Base-by-base conservation (phyloP, 2,329 filamentous ascomycete genomes). In the Paracamarosporium sp. region DNA sequence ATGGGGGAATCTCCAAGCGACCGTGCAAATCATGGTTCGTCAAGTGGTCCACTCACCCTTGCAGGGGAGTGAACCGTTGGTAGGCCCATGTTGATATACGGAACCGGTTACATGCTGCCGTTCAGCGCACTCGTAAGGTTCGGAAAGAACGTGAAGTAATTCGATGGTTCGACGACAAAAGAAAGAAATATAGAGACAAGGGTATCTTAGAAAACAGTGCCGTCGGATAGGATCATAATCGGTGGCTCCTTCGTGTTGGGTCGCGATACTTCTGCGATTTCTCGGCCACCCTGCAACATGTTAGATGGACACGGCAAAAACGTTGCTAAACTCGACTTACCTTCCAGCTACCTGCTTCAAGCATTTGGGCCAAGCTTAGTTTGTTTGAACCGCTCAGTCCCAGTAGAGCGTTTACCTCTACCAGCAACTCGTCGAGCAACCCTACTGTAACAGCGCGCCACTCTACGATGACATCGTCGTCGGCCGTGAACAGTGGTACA, bases 341-440 rank as follows among this genome's bases (percentile, higher is more conserved):
- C 90, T 98, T 98, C 94, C 95, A 99, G 73, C 92, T 96, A 50
- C 95, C 95, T 13, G 94, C 95, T 78, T 98, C 95, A 17, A 99
- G 83, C 81, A 99, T 87, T 76, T 99, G 95, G 5, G 93, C 88
- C 65, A 98, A 78, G 38, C 82, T 91, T 74, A 99, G 79, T 66
- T 83, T 83, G 64, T 94, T 87, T 35, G 86, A 81, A 3, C 90
- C 92, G 7, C 82, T 83, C 38, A 97, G 78, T 55, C 86, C 87
- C 46, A 97, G 77, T 46, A 85, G 79, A 38, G 81, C 77, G 74
- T 91, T 92, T 65, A 93, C 89, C 57, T 91, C 88, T 2, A 81
- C 81, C 17, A 90, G 80, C 12, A 93, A 81, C 65, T 89, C 85
- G 73, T 93, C 90, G 50, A 93, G 75, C 67, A 92, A 89, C 8